Evolutionary conservation across 2,329 filamentous ascomycete species (phyloP), one percentile per base, ranked within the genome.

Genomic region (Xylaria sp.): DNA sequence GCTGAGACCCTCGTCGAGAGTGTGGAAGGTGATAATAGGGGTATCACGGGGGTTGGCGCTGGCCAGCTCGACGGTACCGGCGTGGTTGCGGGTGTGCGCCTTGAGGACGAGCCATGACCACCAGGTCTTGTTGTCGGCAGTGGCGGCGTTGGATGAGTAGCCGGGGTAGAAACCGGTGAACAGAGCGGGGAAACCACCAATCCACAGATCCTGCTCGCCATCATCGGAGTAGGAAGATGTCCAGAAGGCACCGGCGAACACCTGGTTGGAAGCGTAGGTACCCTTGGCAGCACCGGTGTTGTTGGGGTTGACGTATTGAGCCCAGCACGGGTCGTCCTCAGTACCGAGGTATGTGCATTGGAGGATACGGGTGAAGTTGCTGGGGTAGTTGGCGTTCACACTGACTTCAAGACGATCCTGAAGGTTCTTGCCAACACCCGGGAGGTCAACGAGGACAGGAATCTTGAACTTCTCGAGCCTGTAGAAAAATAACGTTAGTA

Each of bases 21-120:
- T 90, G 77, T 88, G 86, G 80, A 89, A 91, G 64, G 81, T 81
- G 72, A 93, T 90, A 4, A 85, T 76, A 0, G 91, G 91, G 2
- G 83, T 80, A 62, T 92, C 90, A 0, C 86, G 85, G 0, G 91
- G 90, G 74, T 93, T 85, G 0, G 85, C 79, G 0, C 86, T 90
- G 14, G 81, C 81, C 2, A 93, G 84, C 2, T 78, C 84, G 8
- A 93, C 90, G 0, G 83, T 85, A 3, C 91, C 91, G 8, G 85
- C 86, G 0, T 74, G 80, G 69, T 92, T 90, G 67, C 84, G 84
- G 0, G 86, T 82, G 75, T 88, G 87, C 1, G 86, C 84, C 77
- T 90, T 89, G n/a, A 89, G 81, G 17, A 83, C 81, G 27, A 78
- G 75, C 80, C 81, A 83, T 11, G 75, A 76, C 78, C 79, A 83